phyloP scores from a whole-genome alignment of 495 filamentous ascomycete species.

The Podospora fimiseda region DNA sequence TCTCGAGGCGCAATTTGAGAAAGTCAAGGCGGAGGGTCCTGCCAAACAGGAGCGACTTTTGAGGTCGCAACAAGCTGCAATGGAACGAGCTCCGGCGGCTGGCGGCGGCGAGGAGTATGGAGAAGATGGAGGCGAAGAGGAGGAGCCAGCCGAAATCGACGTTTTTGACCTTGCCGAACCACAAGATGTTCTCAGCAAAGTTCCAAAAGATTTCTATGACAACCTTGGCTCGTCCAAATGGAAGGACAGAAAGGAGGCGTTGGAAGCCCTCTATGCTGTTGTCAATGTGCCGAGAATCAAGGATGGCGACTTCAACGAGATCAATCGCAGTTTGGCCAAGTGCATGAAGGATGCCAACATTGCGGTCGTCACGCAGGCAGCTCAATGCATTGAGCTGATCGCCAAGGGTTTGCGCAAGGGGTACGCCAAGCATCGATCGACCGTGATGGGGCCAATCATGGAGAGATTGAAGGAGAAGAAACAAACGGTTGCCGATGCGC shows the following conservation, averaged over 20 bases:
- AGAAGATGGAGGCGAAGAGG: slow-evolving; percentile 54
- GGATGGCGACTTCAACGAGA: slow-evolving; percentile 80
- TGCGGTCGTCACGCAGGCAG: slow-evolving; percentile 86
- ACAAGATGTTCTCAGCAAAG: slow-evolving; percentile 77
- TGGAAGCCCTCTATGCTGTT: slow-evolving; percentile 70
- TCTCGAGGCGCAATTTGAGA: slow-evolving; percentile 89
- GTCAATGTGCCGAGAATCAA: slow-evolving; percentile 89
- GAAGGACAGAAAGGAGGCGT: slow-evolving; percentile 95
- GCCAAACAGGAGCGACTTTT: slow-evolving; percentile 91
- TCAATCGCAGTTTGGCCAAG: slow-evolving; percentile 76
- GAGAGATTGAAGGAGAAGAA: slow-evolving; percentile 98
- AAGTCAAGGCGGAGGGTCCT: slow-evolving; percentile 75
- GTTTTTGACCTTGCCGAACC: slow-evolving; percentile 86
- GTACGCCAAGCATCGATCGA: slow-evolving; percentile 74
- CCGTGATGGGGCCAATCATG: slow-evolving; percentile 78
- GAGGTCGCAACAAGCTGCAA: slow-evolving; percentile 78
- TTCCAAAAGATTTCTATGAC: slow-evolving; percentile 76
- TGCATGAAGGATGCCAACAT: slow-evolving; percentile 99
- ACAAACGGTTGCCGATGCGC: slow-evolving; percentile 74
- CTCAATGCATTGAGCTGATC: slow-evolving; percentile 88
- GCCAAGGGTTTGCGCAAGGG: slow-evolving; percentile 77
- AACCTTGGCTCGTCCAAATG: slow-evolving; percentile 84
- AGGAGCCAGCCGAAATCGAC: slow-evolving; percentile 67
- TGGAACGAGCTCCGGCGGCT: slow-evolving; percentile 57
- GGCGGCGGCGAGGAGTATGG: slow-evolving; percentile 51